Percentiles rank a stretch among this genome's conserved stretches.
phyloP scores from a whole-genome alignment of 2,329 filamentous ascomycete species.

The Fusarium nodosum region DNA sequence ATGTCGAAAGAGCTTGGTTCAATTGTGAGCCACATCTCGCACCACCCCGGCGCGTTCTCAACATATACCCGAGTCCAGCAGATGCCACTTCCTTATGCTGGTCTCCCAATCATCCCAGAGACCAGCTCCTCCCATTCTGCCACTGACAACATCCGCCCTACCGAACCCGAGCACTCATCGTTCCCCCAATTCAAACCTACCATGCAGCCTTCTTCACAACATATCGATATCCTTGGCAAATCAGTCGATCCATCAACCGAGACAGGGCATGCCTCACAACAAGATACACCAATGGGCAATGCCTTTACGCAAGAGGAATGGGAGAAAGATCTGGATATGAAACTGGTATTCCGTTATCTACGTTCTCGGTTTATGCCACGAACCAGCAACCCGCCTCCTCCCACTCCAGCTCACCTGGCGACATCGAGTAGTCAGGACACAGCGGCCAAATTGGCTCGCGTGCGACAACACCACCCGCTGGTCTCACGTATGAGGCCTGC shows the following conservation, averaged over 20 bases:
- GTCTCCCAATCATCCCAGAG: conserved; percentile 76
- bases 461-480: conserved; percentile 90
- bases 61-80: conserved; percentile 79
- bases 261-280: conserved; percentile 36
- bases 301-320: conserved; percentile 82
- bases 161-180: conserved; percentile 41
- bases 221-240: conserved; percentile 56
- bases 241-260: conserved; percentile 43
- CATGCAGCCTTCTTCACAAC: conserved; percentile 55
- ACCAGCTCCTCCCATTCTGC: conserved; percentile 54
- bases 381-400: conserved; percentile 57
- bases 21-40: conserved; percentile 83
- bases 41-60: conserved; percentile 87
- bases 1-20: conserved; percentile 89
- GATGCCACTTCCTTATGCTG: conserved; percentile 80
- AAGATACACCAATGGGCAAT: conserved; percentile 48
- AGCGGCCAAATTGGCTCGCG: conserved; percentile 83
- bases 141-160: conserved; percentile 45
- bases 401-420: conserved; percentile 63
- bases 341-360: conserved; percentile 91
- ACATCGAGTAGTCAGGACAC: conserved; percentile 71
- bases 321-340: conserved; percentile 92
- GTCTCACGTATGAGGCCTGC: conserved; percentile 69
- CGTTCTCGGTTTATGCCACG: conserved; percentile 77
- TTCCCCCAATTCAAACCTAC: conserved; percentile 64